Conservation (phyloP, 768 basidiomycete species). For the Neoboletus subvelutipes region DNA sequence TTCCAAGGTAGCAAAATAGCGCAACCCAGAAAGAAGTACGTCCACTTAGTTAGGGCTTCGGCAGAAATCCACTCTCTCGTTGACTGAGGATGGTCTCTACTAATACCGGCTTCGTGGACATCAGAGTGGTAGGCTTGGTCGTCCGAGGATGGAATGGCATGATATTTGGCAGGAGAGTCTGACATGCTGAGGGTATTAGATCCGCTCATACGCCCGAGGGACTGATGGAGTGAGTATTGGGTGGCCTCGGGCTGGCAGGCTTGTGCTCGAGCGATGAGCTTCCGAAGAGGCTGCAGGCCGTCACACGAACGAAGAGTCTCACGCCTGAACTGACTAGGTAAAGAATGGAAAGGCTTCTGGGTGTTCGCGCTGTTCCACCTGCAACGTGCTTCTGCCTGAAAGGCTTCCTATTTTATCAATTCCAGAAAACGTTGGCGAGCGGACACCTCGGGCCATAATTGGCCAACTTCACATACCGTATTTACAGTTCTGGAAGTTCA, state of each 20-base stretch:
- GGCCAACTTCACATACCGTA: neutral
- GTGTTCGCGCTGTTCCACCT: no score
- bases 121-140: constrained; percentile 2
- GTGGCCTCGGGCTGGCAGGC: neutral
- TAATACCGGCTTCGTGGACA: neutral
- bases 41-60: constrained; percentile 54
- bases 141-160: constrained; percentile 22
- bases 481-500: no score
- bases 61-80: constrained; percentile 27
- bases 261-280: neutral
- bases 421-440: no score
- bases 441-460: neutral
- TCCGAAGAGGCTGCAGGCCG: no score
- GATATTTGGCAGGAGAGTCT: constrained; percentile 15
- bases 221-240: neutral
- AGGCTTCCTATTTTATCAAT: no score
- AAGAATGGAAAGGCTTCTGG: no score
- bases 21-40: constrained; percentile 73
- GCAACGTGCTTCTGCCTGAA: no score
- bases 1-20: constrained; percentile 88
- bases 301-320: no score
- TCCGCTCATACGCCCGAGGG: neutral
- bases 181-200: constrained; percentile 8
- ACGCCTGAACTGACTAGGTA: no score
- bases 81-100: constrained; percentile 16